Base-by-base conservation (phyloP, 495 filamentous ascomycete species). In the Podospora pseudoanserina region DNA sequence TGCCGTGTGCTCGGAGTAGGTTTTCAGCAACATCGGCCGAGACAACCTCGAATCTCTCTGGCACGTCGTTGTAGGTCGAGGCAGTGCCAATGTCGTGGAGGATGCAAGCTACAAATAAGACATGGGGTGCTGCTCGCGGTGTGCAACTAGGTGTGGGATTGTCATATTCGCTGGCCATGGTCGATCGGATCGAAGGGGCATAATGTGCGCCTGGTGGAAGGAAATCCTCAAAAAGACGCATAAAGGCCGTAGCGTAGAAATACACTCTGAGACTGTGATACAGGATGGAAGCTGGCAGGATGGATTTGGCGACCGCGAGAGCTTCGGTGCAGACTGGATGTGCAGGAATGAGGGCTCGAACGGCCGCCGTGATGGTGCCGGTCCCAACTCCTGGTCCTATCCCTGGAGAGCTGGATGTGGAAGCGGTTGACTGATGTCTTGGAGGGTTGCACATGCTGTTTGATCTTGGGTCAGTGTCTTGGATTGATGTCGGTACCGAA, bases 181-280 rank as follows among this genome's bases (percentile, higher is more conserved):
- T 61, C 26, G 56, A 71, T 70, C 30, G 67, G 32, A 30, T 66
- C 53, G 64, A 27, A 0, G 58, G 27, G 5, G 55, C 27, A 1
- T 32, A 19, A 0, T 49, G 27, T 3, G 56, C 27, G 2, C 27
- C 55, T 57, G 67, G 58, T 39, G 61, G 32, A 20, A 15, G 28
- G 32, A 15, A 0, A 56, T 64, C 65, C 6, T 63, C 49, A 27
- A 64, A 69, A 26, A 61, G 66, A 5, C 70, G 63, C 11, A 76
- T 71, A 23, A 82, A 71, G 11, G 70, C 68, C 59, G 78, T 63
- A 18, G 81, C 77, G 69, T 80, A 79, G 53, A 80, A 70, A 66
- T 73, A 85, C 56, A 80, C 77, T n/a, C 81, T 78, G 67, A 83
- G 69, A 72, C 78, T 82, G 71, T 84, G 82, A 70, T 83, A 79